Base-by-base conservation (phyloP, 345 rosid species). In the Euclidium syriacum region DNA sequence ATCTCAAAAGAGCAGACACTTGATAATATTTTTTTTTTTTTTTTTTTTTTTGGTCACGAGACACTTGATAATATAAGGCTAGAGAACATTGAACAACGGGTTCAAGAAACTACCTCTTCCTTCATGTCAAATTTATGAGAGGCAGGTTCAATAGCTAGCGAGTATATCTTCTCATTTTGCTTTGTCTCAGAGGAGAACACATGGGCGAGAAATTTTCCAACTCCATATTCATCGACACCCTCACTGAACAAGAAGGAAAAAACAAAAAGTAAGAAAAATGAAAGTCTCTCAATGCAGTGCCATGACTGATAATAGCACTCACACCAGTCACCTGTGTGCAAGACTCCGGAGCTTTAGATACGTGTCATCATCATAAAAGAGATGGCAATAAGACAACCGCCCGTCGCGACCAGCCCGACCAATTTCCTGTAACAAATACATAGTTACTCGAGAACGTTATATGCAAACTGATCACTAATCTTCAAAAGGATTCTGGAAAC, bases 341-440 rank as follows among this genome's bases (percentile, higher is more conserved):
- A 94, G 95, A 79, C 97, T 90, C 36, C 96, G 88, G 64, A 94
- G 91, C 85, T 87, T 90, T 80, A 77, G 81, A 71, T 81, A 89
- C 44, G 88, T 89, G 36, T 32, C 18, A 43, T 84, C 90, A 62
- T 94, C 97, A 42, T 76, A 83, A 78, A 87, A 80, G 42, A 94
- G 87, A 85, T 87, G 96, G 69, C 99, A 94, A 69, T 79, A 75
- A 39, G 97, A 80, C 75, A 82, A 73, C 62, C 86, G 77, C 54
- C 97, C 99, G 65, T 94, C 95, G 7, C 99, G 81, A 74, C 99
- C 99, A 70, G 97, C 94, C 51, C 97, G 91, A 3, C 99, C 99
- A 67, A 81, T 85, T 79, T 85, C 99, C 99, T 94, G 41, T 56
- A 25, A 64, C 24, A 56, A 6, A 52, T 27, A 16, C 40, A 50